Conservation (phyloP, 495 filamentous ascomycete species). For the Aspergillus steynii region DNA sequence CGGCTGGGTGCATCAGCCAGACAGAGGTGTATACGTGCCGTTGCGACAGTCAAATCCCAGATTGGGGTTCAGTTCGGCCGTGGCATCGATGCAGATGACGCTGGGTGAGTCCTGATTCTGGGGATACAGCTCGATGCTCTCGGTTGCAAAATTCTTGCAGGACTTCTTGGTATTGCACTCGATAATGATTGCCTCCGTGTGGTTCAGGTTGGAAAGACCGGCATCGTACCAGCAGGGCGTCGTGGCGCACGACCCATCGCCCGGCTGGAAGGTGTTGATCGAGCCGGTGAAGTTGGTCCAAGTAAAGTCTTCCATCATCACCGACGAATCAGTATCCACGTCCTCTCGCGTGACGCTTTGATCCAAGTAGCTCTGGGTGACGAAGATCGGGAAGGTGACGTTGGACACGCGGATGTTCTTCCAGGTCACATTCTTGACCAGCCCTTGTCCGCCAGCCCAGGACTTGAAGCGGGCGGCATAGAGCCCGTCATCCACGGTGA, state of each 20-base stretch:
- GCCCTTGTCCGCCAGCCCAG: conserved; percentile 41
- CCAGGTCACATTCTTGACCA: conserved; percentile 44
- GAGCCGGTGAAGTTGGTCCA: conserved; percentile 43
- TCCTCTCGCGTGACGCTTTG: conserved; percentile 30
- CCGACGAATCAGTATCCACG: conserved; percentile 30
- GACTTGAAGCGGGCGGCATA: conserved; percentile 46
- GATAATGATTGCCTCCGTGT: conserved; percentile 39
- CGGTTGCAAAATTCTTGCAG: conserved; percentile 33
- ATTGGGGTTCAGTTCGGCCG: conserved; percentile 32
- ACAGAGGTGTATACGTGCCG: conserved; percentile 29
- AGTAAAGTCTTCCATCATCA: conserved; percentile 40
- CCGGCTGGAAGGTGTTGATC: conserved; percentile 38
- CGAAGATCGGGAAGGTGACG: conserved; percentile 48
- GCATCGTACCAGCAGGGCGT: conserved; percentile 44
- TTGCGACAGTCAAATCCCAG: conserved; percentile 38
- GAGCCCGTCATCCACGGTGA: conserved; percentile 39
- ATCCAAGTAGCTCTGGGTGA: conserved; percentile 43
- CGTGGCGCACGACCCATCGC: conserved; percentile 41
- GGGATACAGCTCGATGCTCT: conserved; percentile 34
- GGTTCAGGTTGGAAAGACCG: conserved; percentile 34
- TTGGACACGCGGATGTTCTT: conserved; percentile 43
- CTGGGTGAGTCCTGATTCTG: conserved; percentile 31
- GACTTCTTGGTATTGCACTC: conserved; percentile 39
- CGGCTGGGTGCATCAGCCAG: neutral
- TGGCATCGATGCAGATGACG: conserved; percentile 38